These are phyloP conservation scores for Aspergillus sclerotialis DNA, from an alignment of 2,329 filamentous ascomycete genomes.

Conservation along the genomic window DNA sequence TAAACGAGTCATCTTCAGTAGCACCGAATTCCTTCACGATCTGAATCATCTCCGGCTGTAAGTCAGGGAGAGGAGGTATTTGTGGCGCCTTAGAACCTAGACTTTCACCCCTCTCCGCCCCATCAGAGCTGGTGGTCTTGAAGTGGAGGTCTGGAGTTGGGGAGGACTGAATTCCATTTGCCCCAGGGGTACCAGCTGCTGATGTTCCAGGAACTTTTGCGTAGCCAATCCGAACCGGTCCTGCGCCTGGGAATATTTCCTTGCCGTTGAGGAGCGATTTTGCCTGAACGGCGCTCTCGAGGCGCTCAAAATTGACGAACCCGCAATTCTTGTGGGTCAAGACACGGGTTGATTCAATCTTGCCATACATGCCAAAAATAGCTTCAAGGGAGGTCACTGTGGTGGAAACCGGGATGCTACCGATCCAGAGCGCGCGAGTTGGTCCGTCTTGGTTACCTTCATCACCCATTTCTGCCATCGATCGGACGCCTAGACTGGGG, in stretches of 20 bases:
- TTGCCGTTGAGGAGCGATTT: slow-evolving; percentile 87
- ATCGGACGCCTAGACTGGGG: slow-evolving; percentile 56
- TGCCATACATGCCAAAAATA: slow-evolving; percentile 90
- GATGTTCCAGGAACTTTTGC: slow-evolving; percentile 90
- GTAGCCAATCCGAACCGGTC: slow-evolving; percentile 91
- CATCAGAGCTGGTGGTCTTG: slow-evolving; percentile 23
- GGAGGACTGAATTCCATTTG: slow-evolving; percentile 80
- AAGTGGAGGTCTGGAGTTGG: slow-evolving; percentile 81
- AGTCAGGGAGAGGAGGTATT: slow-evolving; percentile 66
- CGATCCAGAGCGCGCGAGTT: slow-evolving; percentile 91
- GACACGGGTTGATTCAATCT: slow-evolving; percentile 84
- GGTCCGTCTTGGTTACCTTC: slow-evolving; percentile 80
- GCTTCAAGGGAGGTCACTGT: slow-evolving; percentile 91
- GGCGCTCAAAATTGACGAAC: slow-evolving; percentile 92
- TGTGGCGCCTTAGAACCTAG: slow-evolving; percentile 38
- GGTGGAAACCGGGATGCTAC: slow-evolving; percentile 93
- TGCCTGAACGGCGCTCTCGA: slow-evolving; percentile 85
- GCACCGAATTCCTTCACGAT: slow-evolving; percentile 89
- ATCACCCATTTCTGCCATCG: slow-evolving; percentile 60
- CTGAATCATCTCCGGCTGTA: slow-evolving; percentile 72
- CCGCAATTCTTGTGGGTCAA: slow-evolving; percentile 98
- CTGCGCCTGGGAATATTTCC: slow-evolving; percentile 95
- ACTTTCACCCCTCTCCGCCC: slow-evolving; percentile 21
- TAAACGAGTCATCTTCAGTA: slow-evolving; percentile 65
- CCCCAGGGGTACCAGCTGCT: slow-evolving; percentile 70